These are phyloP conservation scores for Geranium rotundifolium DNA, from an alignment of 345 rosid genomes.

Conservation along the genomic window DNA sequence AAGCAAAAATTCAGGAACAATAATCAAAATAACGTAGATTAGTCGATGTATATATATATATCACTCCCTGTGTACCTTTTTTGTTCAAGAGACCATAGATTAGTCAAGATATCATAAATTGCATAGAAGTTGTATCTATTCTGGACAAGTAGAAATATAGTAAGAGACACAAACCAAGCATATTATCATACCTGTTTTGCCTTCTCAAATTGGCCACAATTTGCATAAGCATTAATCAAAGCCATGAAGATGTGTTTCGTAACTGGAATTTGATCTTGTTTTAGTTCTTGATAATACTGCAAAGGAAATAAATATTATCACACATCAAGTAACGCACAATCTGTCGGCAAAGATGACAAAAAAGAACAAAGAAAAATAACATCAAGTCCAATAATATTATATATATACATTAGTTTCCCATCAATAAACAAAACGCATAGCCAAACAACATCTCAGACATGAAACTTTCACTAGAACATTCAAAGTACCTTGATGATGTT, in stretches of 20 bases:
- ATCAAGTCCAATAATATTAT: background rate
- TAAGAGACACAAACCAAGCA: background rate
- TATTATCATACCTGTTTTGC: constrained; percentile 57
- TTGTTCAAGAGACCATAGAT: too few relatives aligned
- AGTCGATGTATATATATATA: too few relatives aligned
- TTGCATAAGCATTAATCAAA: constrained; percentile 62
- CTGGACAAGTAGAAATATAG: background rate
- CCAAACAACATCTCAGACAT: background rate
- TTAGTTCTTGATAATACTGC: constrained; percentile 51
- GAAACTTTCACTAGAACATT: constrained; percentile 2
- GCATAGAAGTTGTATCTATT: background rate
- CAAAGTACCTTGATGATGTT: constrained; percentile 51
- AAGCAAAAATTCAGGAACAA: too few relatives aligned
- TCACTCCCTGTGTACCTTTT: too few relatives aligned
- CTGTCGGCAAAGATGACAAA: background rate
- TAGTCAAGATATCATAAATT: background rate
- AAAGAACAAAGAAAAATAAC: background rate
- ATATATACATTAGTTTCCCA: background rate
- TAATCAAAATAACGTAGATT: too few relatives aligned
- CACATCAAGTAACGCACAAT: constrained; percentile 1
- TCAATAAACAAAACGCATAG: background rate
- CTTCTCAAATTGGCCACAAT: constrained; percentile 63
- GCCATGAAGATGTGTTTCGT: constrained; percentile 60
- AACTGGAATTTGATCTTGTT: constrained; percentile 23
- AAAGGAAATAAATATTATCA: constrained; percentile 5